Percentiles rank a stretch among this genome's conserved stretches.
phyloP scores from a whole-genome alignment of 1,284 basidiomycete genomes.

The Sporisorium iseilematis-ciliati region DNA sequence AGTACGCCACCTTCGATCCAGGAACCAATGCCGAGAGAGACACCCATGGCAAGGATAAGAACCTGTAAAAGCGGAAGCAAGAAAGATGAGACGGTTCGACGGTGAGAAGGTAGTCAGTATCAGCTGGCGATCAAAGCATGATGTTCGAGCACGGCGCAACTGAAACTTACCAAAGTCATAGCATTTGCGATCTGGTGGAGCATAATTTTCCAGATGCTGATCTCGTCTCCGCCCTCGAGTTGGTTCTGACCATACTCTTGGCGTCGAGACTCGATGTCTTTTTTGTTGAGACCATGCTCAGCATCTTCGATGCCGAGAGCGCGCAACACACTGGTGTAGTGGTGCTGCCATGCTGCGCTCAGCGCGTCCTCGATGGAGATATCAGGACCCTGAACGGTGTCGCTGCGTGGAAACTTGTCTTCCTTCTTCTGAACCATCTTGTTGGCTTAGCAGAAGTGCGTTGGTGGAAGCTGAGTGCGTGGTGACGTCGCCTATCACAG shows the following conservation, averaged over 20 bases:
- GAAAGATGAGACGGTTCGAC: neutral
- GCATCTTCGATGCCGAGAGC: constrained; percentile 49
- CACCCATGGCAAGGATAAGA: constrained; percentile 75
- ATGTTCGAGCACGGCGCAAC: constrained; percentile 10
- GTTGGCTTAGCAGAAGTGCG: neutral
- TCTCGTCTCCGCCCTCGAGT: constrained; percentile 63
- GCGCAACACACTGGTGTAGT: constrained; percentile 47
- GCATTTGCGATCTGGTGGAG: constrained; percentile 68
- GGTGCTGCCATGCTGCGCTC: constrained; percentile 42
- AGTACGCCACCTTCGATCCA: constrained; percentile 79
- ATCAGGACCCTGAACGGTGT: constrained; percentile 50
- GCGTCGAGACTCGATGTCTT: constrained; percentile 47
- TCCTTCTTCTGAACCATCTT: constrained; percentile 43
- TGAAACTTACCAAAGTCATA: constrained; percentile 57
- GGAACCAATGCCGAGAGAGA: constrained; percentile 75
- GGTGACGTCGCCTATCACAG: constrained; percentile 35
- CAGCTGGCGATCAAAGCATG: neutral
- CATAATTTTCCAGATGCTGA: constrained; percentile 58
- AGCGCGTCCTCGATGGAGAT: constrained; percentile 43
- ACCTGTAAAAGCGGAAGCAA: constrained; percentile 26
- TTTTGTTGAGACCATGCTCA: constrained; percentile 55
- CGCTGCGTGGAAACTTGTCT: constrained; percentile 45
- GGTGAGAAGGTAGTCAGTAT: neutral
- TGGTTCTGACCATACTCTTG: constrained; percentile 64
- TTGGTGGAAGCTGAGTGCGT: neutral